Base-by-base conservation (phyloP, 2,329 filamentous ascomycete species). In the Claviceps quebecensis region DNA sequence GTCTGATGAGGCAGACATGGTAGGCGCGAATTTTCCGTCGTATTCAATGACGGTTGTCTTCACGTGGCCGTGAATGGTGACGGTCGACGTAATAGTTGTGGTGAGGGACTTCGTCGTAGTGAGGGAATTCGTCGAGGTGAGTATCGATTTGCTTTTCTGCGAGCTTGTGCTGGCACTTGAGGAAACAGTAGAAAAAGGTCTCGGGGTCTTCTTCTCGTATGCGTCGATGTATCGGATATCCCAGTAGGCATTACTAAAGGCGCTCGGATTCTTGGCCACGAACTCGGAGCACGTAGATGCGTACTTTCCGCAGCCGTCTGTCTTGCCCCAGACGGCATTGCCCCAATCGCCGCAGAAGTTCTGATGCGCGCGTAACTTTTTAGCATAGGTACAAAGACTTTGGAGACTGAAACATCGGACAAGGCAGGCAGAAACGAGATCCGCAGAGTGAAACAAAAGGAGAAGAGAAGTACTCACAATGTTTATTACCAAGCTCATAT, bases 321-420 rank as follows among this genome's bases (percentile, higher is more conserved):
- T 57, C 4, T 57, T 57, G 17, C 62, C 63, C 73, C 74, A 76
- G 16, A 67, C 60, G 5, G 63, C 64, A 43, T 65, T 81, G 0
- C 84, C 85, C 74, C 84, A 90, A 59, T 83, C 79, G 26, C 87
- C 87, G 61, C 87, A 93, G 63, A 93, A 87, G 49, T 86, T 73
- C 72, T 75, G n/a, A 14, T 26, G 13, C 11, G 29, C 29, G 9
- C 29, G 9, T 34, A 34, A 4, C 9, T 34, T 34, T 9, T 34
- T 34, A 34, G 29, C 9, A 34, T 34, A 19, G 19, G 19, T 19
- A 34, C 29, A 34, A 7, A 29, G 9, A 34, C 9, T 11, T 34
- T 11, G 9, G 9, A 34, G 29, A 34, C 29, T 11, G 29, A 4
- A 34, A 34, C 9, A 34, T 34, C 29, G 29, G 29, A 34, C 29